Base-by-base conservation (phyloP, 495 filamentous ascomycete species). In the Penicillium paradoxum region DNA sequence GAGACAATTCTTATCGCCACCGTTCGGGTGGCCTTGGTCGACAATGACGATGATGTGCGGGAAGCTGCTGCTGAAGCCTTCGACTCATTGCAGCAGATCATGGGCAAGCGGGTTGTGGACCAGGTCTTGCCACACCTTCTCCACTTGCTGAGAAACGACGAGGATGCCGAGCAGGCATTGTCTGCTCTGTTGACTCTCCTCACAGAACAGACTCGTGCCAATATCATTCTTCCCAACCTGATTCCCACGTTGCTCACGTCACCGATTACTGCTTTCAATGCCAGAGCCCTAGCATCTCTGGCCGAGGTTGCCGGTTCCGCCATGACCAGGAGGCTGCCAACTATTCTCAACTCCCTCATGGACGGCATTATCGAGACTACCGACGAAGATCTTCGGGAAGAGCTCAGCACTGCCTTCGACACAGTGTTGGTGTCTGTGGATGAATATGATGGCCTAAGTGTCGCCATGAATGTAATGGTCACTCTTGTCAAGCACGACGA, bases 11-110 rank as follows among this genome's bases (percentile, higher is more conserved):
- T 98, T 30, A 95, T 97, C 52, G 90, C 90, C 10, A 90, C 96
- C 39, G 89, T 98, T 24, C 87, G 93, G 6, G 91, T 90, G 29
- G 95, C 93, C 41, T 79, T 98, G 45, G 92, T 95, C 38, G 93
- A 98, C 68, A 78, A 83, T 41, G 84, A 97, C 63, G 81, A 83
- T 53, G 89, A 96, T 43, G 95, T 97, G 19, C 79, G 93, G 66
- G 93, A 98, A 67, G 91, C 95, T 44, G 93, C 93, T 19, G 93
- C 93, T 27, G 95, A 98, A 66, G 93, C 93, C 1, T 98, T 97
- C 61, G 93, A 98, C 63, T 86, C 91, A 22, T 66, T 98, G 56
- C 93, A 98, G 66, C 87, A 90, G 60, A 87, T 95, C 43, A 75
- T 97, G 65, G 93, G 93, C 71, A 97, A 96, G 79, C 86, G 79